phyloP scores from a whole-genome alignment of 495 filamentous ascomycete genomes.

The Aspergillus sclerotiicarbonarius region DNA sequence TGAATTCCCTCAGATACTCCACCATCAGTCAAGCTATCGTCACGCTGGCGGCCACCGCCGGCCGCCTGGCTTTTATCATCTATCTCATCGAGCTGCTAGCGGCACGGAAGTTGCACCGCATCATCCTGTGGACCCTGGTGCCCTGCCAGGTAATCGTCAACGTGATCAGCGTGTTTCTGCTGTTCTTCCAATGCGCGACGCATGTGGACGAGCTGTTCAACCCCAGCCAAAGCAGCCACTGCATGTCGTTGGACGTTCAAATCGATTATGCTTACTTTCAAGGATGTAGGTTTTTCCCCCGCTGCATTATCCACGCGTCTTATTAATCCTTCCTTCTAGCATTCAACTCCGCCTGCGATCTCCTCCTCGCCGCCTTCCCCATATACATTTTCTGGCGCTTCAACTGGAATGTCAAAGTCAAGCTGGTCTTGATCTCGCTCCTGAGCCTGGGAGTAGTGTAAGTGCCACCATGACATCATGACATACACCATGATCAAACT shows the following conservation, averaged over 20 bases:
- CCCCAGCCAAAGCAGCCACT: background rate
- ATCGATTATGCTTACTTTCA: constrained; percentile 10
- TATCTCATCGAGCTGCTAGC: constrained; percentile 6
- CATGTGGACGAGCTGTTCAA: background rate
- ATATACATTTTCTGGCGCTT: constrained; percentile 6
- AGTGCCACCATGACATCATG: no score
- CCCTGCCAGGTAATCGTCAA: constrained; percentile 3
- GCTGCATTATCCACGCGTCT: background rate
- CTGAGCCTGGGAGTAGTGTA: constrained; percentile 7
- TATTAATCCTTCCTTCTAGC: background rate
- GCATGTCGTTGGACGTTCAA: background rate
- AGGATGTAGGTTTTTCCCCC: background rate
- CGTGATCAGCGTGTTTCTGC: constrained; percentile 4
- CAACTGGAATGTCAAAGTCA: constrained; percentile 7
- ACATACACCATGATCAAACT: no score
- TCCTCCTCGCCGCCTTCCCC: constrained; percentile 7
- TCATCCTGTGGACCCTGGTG: constrained; percentile 2
- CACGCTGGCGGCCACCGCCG: background rate
- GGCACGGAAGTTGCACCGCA: background rate
- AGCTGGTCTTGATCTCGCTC: constrained; percentile 6
- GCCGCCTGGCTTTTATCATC: background rate
- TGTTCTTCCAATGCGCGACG: constrained; percentile 1
- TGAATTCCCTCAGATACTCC: background rate
- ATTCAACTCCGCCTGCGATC: constrained; percentile 10
- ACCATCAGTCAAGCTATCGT: constrained; percentile 2